These are phyloP conservation scores for Penicillium nucicola DNA, from an alignment of 495 filamentous ascomycete species.

Conservation along the genomic window DNA sequence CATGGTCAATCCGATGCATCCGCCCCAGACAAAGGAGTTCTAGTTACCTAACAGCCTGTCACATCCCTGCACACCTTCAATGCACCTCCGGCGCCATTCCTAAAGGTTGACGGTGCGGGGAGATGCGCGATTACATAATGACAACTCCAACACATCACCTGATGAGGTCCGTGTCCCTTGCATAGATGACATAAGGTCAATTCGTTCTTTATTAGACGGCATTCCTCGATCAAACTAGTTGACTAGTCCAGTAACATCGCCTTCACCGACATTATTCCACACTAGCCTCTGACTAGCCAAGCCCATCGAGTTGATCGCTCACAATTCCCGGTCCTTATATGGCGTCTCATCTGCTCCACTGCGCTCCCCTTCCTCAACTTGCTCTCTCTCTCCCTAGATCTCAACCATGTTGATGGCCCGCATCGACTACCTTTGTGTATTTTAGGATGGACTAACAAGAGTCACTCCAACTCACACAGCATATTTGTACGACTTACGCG, in stretches of 20 bases:
- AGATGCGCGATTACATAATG: conserved; percentile 23
- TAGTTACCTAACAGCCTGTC: conserved; percentile 21
- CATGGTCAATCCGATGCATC: not conserved
- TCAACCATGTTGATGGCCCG: not conserved
- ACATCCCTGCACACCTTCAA: not conserved
- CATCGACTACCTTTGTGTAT: conserved; percentile 10
- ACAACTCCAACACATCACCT: conserved; percentile 17
- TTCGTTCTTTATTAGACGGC: not conserved
- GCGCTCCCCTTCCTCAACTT: not conserved
- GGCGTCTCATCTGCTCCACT: not conserved
- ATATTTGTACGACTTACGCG: conserved; percentile 1
- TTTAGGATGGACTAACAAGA: not conserved
- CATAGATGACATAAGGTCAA: not conserved
- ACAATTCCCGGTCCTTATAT: not conserved
- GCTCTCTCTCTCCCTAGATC: no score
- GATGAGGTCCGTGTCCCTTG: conserved; percentile 8
- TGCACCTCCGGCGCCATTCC: conserved; percentile 2
- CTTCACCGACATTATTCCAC: conserved; percentile 8
- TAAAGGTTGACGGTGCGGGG: conserved; percentile 28
- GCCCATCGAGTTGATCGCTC: no score
- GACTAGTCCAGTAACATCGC: no score
- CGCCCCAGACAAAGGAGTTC: conserved; percentile 17
- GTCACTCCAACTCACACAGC: not conserved
- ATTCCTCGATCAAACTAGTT: not conserved
- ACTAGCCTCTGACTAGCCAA: not conserved